Base-by-base conservation (phyloP, 192 early-diverging fungal genomes). In the Phycomyces blakesleeanus region DNA sequence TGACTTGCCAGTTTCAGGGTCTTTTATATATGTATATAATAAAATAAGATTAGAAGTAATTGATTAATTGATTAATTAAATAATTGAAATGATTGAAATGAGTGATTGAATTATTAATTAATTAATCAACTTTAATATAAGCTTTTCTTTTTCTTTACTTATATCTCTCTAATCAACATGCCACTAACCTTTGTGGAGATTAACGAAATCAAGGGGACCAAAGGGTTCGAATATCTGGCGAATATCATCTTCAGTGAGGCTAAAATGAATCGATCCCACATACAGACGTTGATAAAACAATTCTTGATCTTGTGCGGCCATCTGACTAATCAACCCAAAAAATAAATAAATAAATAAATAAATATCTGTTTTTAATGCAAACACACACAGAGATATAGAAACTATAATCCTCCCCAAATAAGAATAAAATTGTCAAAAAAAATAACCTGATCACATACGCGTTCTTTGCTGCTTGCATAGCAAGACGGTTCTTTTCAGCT, bases 401-500 rank as follows among this genome's bases (percentile, higher is more conserved):
- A n/a, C n/a, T n/a, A n/a, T n/a, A n/a, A n/a, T n/a, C n/a, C n/a
- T n/a, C n/a, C n/a, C n/a, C n/a, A n/a, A n/a, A n/a, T n/a, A n/a
- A n/a, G n/a, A n/a, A n/a, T n/a, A n/a, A n/a, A n/a, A n/a, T n/a
- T n/a, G n/a, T n/a, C n/a, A n/a, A n/a, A n/a, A n/a, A n/a, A n/a
- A n/a, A n/a, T n/a, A n/a, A n/a, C n/a, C n/a, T n/a, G n/a, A n/a
- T n/a, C n/a, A 81, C 82, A 60, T 72, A 84, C 82, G 72, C 71
- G 26, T 77, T 68, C 5, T 57, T 62, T 47, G 76, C 73, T n/a
- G 82, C 86, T 62, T 75, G 75, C 38, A 81, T 79, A 10, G 87
- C 86, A 29, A 87, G 70, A 27, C 89, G 75, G 76, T 98, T 98
- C 81, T 97, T 97, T 75, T 98, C 93, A 10, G 93, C 86, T 64